These are phyloP conservation scores for Venturia nashicola DNA, from an alignment of 2,329 filamentous ascomycete genomes.

Conservation along the genomic window DNA sequence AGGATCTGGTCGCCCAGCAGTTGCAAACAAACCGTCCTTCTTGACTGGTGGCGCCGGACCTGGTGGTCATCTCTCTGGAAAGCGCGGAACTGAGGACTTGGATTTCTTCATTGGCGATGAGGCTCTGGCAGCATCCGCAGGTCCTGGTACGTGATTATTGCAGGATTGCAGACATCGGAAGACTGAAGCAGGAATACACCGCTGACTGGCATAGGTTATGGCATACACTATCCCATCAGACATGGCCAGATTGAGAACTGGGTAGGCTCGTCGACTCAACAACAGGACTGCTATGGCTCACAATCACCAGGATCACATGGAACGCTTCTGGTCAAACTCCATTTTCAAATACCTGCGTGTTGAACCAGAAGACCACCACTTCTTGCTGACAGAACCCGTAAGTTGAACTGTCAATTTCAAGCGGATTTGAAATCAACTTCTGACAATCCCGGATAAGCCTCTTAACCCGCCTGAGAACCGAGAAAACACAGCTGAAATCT, in stretches of 20 bases:
- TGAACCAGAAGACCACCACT: constrained; percentile 97
- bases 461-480: constrained; percentile 97
- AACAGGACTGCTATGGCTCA: constrained; percentile 1
- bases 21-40: constrained; percentile 92
- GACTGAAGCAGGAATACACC: not conserved
- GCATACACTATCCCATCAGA: constrained; percentile 91
- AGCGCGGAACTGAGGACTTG: constrained; percentile 92
- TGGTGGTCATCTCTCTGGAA: constrained; percentile 69
- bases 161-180: not conserved
- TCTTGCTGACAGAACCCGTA: constrained; percentile 93
- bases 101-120: constrained; percentile 99
- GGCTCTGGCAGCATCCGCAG: constrained; percentile 69
- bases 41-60: constrained; percentile 81
- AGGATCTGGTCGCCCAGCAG: constrained; percentile 76
- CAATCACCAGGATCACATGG: constrained; percentile 76
- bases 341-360: constrained; percentile 99
- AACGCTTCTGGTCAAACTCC: constrained; percentile 99
- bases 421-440: not conserved
- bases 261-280: constrained; percentile 40
- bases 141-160: constrained; percentile 51
- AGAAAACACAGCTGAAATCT: constrained; percentile 98
- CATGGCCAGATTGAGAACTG: constrained; percentile 99
- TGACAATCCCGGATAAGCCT: constrained; percentile 43
- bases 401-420: constrained; percentile 21
- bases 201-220: constrained; percentile 53